phyloP scores from a whole-genome alignment of 805 yeast genomes.

The Jamesozyma jinghongensis region DNA sequence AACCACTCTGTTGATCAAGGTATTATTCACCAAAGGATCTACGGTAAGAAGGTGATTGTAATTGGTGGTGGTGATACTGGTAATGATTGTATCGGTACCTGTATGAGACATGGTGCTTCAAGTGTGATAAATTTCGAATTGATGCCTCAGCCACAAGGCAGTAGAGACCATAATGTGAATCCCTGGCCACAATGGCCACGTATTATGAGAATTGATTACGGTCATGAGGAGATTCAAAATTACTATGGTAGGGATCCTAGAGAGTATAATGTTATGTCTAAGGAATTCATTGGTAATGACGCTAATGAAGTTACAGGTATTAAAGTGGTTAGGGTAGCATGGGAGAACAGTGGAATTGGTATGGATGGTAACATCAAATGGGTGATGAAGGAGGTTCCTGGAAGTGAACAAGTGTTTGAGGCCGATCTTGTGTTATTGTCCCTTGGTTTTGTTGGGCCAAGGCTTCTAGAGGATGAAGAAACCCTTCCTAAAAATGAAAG shows the following conservation, averaged over 20 bases:
- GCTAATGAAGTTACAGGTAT: constrained; percentile 93
- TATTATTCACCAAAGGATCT: constrained; percentile 50
- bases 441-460: constrained; percentile 98
- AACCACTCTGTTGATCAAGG: constrained; percentile 56
- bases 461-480: constrained; percentile 47
- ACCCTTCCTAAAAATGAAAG: constrained; percentile 37
- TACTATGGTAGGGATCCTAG: constrained; percentile 97
- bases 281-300: constrained; percentile 91
- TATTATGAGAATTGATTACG: constrained; percentile 94
- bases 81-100: constrained; percentile 96
- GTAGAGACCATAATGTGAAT: constrained; percentile 56
- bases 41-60: constrained; percentile 86
- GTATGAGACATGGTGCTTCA: constrained; percentile 94
- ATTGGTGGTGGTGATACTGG: constrained; percentile 99
- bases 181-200: constrained; percentile 99
- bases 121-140: constrained; percentile 90
- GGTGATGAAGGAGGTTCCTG: constrained; percentile 98
- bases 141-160: constrained; percentile 83
- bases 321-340: constrained; percentile 93
- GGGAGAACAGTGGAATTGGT: constrained; percentile 47
- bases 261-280: constrained; percentile 89
- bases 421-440: constrained; percentile 91
- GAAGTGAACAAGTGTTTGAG: constrained; percentile 86
- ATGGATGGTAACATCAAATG: constrained; percentile 80
- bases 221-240: constrained; percentile 88